Conservation (phyloP, 495 filamentous ascomycete genomes). For the Rhypophila decipiens region DNA sequence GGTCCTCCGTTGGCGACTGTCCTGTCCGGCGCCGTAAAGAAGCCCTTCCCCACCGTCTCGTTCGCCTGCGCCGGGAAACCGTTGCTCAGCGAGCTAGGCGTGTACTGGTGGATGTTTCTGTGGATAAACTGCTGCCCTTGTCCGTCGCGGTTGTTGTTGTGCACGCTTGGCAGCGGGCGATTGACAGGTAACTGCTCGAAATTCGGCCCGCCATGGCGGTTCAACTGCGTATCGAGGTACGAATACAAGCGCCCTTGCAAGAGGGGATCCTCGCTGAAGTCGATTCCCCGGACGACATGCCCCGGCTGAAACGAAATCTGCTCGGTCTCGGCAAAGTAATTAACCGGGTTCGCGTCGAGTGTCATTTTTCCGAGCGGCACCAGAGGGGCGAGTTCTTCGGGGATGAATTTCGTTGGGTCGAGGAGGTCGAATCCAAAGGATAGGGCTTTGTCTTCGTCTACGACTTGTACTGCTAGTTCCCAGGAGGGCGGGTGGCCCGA, state of each 20-base stretch:
- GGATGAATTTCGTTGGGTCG: constrained; percentile 72
- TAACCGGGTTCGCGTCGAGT: constrained; percentile 62
- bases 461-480: constrained; percentile 71
- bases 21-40: constrained; percentile 64
- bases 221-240: constrained; percentile 70
- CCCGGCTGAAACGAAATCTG: constrained; percentile 60
- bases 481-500: constrained; percentile 61
- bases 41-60: constrained; percentile 61
- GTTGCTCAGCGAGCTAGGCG: constrained; percentile 60
- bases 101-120: constrained; percentile 49
- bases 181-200: constrained; percentile 75
- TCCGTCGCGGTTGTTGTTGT: constrained; percentile 72
- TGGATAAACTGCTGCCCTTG: constrained; percentile 49
- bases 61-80: constrained; percentile 64
- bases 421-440: constrained; percentile 66
- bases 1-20: constrained; percentile 42
- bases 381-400: constrained; percentile 64
- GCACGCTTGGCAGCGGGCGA: constrained; percentile 53
- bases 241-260: constrained; percentile 70
- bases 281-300: constrained; percentile 63
- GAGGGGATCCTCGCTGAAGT: constrained; percentile 68
- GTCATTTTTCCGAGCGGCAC: constrained; percentile 60
- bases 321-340: constrained; percentile 78
- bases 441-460: constrained; percentile 60
- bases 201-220: constrained; percentile 67